Percentiles rank a stretch among this genome's conserved stretches.
phyloP scores from a whole-genome alignment of 1,284 basidiomycete species.

The Melampsora larici-populina region DNA sequence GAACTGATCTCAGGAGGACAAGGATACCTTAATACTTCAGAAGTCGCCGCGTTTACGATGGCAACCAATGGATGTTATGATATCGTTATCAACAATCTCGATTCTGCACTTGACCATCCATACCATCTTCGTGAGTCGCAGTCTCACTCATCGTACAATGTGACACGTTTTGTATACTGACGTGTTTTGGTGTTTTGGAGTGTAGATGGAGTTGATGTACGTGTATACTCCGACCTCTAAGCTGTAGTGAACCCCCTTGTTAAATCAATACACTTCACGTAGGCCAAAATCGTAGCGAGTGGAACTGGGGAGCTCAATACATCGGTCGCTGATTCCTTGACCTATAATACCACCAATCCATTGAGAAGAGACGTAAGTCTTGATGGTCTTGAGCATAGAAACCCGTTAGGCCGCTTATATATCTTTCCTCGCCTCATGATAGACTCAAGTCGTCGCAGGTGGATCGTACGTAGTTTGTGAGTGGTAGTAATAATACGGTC shows the following conservation, averaged over 20 bases:
- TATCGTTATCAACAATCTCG: conserved; percentile 53
- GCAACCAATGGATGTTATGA: not conserved
- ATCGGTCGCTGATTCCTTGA: conserved; percentile 39
- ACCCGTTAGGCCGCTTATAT: not conserved
- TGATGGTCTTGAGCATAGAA: not conserved
- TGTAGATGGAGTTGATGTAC: conserved; percentile 16
- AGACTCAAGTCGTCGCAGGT: conserved; percentile 33
- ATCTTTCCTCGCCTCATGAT: not conserved
- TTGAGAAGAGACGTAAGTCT: conserved; percentile 52
- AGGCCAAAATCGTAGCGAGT: conserved; percentile 50
- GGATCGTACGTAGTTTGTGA: conserved; percentile 32
- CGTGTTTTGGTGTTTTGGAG: not conserved
- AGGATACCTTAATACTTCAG: conserved; percentile 1
- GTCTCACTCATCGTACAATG: conserved; percentile 39
- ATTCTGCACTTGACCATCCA: conserved; percentile 52
- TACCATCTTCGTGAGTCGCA: conserved; percentile 51
- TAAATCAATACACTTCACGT: not conserved
- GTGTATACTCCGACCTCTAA: not conserved
- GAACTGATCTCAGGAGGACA: not conserved
- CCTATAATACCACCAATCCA: conserved; percentile 52
- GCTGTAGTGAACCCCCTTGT: no score
- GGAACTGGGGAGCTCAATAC: conserved; percentile 50
- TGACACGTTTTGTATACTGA: no score
- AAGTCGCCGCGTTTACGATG: not conserved
- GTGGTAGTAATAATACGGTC: not conserved